A percentile compares a stretch with the other conserved stretches of the same genome.
Conservation (phyloP, 1,284 basidiomycete species). For the Fomes fomentarius region DNA sequence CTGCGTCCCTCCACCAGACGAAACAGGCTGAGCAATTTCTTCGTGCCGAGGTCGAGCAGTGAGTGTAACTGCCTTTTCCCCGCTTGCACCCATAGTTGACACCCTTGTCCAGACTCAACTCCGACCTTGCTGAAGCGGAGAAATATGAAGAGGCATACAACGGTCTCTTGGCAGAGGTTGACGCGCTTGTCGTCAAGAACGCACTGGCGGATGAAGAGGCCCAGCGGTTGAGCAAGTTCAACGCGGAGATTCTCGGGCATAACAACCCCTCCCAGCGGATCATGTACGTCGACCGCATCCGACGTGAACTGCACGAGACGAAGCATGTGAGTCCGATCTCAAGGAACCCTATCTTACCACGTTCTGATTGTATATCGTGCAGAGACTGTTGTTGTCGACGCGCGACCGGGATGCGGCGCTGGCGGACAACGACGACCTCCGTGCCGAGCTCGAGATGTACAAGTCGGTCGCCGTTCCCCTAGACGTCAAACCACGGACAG, state of each 20-base stretch:
- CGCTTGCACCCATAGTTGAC: not conserved
- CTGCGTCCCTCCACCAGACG: slow-evolving; percentile 51
- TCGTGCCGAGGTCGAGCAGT: slow-evolving; percentile 65
- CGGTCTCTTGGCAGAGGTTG: slow-evolving; percentile 62
- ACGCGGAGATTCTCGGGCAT: slow-evolving; percentile 77
- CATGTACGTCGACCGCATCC: slow-evolving; percentile 73
- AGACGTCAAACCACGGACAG: slow-evolving; percentile 63
- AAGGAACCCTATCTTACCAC: not conserved
- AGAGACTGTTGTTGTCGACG: slow-evolving; percentile 60
- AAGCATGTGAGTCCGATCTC: slow-evolving; percentile 57
- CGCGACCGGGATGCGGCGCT: slow-evolving; percentile 57
- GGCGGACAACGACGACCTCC: slow-evolving; percentile 54
- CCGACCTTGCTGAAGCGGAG: slow-evolving; percentile 59
- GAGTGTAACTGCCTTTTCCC: slow-evolving; percentile 22
- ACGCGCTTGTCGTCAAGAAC: slow-evolving; percentile 64
- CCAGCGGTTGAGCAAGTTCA: slow-evolving; percentile 66
- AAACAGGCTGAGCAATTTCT: slow-evolving; percentile 66
- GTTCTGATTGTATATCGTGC: slow-evolving; percentile 5
- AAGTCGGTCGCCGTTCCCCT: slow-evolving; percentile 63
- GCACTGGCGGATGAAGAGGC: slow-evolving; percentile 76
- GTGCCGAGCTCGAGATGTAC: slow-evolving; percentile 68
- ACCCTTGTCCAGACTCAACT: slow-evolving; percentile 49
- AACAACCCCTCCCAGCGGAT: slow-evolving; percentile 76
- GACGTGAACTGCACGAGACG: slow-evolving; percentile 67
- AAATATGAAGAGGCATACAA: slow-evolving; percentile 71